Conservation (phyloP, 106 monocot species). For the Ottelia alismoides region DNA sequence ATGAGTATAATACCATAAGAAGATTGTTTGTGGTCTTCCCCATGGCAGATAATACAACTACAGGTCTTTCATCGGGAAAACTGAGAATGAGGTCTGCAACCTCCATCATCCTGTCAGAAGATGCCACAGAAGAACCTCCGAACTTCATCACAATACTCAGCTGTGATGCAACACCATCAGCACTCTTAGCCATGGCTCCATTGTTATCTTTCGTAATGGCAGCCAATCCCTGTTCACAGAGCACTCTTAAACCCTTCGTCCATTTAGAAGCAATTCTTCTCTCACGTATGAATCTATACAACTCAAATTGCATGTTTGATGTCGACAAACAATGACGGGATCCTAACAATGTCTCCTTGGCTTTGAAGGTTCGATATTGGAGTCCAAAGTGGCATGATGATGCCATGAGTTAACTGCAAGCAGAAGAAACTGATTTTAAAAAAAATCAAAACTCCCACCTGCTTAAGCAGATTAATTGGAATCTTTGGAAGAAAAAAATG, state of each 20-base stretch:
- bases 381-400: too few relatives aligned
- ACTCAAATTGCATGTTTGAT: too few relatives aligned
- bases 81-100: constrained; percentile 43
- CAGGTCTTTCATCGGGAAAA: constrained; percentile 64
- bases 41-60: constrained; percentile 71
- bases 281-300: not conserved
- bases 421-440: too few relatives aligned
- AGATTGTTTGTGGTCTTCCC: constrained; percentile 72
- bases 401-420: too few relatives aligned
- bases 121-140: constrained; percentile 65
- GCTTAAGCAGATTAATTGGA: too few relatives aligned
- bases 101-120: constrained; percentile 60
- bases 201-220: constrained; percentile 10
- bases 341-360: too few relatives aligned
- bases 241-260: constrained; percentile 14
- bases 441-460: too few relatives aligned
- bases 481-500: too few relatives aligned
- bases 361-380: too few relatives aligned
- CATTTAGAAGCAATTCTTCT: not conserved
- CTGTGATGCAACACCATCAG: constrained; percentile 8
- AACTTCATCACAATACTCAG: constrained; percentile 78
- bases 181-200: constrained; percentile 3
- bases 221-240: constrained; percentile 10
- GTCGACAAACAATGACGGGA: too few relatives aligned
- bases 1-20: constrained; percentile 25